Evolutionary conservation across 2,329 filamentous ascomycete genomes (phyloP).

Genomic region (Alternaria solani): DNA sequence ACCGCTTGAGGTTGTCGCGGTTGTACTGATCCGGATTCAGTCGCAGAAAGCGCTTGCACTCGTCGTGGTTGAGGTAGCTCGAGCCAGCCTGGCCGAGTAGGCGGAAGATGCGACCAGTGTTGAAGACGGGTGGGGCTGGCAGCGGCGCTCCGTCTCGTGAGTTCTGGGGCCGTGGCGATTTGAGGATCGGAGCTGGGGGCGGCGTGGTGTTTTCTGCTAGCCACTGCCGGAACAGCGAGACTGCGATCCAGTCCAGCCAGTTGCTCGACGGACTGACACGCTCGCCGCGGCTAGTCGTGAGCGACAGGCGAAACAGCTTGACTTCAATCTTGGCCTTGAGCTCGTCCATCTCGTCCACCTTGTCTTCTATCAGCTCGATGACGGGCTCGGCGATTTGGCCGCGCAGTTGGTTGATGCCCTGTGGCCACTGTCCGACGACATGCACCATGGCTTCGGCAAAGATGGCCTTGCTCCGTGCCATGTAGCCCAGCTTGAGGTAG

Average conservation of each 20-base stretch:
- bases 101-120: slow-evolving; percentile 78
- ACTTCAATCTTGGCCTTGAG: slow-evolving; percentile 80
- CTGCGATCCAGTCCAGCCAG: slow-evolving; percentile 88
- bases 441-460: slow-evolving; percentile 85
- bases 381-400: slow-evolving; percentile 74
- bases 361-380: slow-evolving; percentile 91
- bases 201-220: slow-evolving; percentile 88
- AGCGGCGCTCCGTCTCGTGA: slow-evolving; percentile 30
- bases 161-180: slow-evolving; percentile 52
- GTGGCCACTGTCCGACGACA: slow-evolving; percentile 93
- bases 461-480: slow-evolving; percentile 80
- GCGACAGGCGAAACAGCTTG: slow-evolving; percentile 79
- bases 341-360: slow-evolving; percentile 90
- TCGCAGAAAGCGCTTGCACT: slow-evolving; percentile 90
- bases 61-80: slow-evolving; percentile 81
- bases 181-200: slow-evolving; percentile 63
- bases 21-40: slow-evolving; percentile 82
- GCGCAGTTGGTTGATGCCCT: slow-evolving; percentile 78
- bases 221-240: slow-evolving; percentile 91
- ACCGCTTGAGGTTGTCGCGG: slow-evolving; percentile 82
- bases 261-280: slow-evolving; percentile 79
- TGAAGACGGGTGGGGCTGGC: slow-evolving; percentile 58
- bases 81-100: slow-evolving; percentile 71
- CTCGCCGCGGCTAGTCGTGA: slow-evolving; percentile 82
- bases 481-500: slow-evolving; percentile 87